Conservation (phyloP, 176 grass and related monocot species). For the Canna indica region DNA sequence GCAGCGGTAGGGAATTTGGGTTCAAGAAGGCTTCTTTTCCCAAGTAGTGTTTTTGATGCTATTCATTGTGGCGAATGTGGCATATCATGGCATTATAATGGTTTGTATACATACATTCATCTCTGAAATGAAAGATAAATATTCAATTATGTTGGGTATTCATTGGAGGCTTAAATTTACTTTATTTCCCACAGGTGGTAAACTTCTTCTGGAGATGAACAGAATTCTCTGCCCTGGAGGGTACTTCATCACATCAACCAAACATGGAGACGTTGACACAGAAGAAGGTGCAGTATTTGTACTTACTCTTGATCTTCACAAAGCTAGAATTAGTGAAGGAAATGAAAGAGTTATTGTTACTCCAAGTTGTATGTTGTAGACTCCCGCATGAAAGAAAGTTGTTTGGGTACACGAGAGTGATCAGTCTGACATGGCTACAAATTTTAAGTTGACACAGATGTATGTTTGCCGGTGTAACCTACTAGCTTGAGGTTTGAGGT, state of each 20-base stretch:
- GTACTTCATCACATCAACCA: slow-evolving; percentile 84
- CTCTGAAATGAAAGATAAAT: background rate
- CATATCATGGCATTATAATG: slow-evolving; percentile 86
- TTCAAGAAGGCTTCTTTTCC: slow-evolving; percentile 74
- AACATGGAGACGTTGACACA: slow-evolving; percentile 69
- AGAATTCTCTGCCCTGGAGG: slow-evolving; percentile 89
- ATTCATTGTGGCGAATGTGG: slow-evolving; percentile 92
- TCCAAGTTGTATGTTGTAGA: too few species aligned
- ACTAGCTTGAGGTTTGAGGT: background rate
- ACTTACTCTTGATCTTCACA: background rate
- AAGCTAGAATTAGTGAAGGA: too few species aligned
- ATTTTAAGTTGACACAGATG: background rate
- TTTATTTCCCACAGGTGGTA: slow-evolving; percentile 49
- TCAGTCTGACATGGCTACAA: background rate
- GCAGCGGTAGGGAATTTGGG: slow-evolving; percentile 64
- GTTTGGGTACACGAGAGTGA: too few species aligned
- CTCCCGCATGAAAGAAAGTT: too few species aligned
- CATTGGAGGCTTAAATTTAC: slow-evolving; percentile 6
- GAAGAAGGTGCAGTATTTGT: slow-evolving; percentile 63
- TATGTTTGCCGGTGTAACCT: background rate
- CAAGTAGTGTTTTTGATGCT: slow-evolving; percentile 86
- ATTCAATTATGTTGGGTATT: slow-evolving; percentile 2
- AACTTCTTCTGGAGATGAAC: slow-evolving; percentile 88
- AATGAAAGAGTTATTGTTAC: background rate
- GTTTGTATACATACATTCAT: slow-evolving; percentile 30